phyloP scores from a whole-genome alignment of 768 basidiomycete species.

The Russula compacta region DNA sequence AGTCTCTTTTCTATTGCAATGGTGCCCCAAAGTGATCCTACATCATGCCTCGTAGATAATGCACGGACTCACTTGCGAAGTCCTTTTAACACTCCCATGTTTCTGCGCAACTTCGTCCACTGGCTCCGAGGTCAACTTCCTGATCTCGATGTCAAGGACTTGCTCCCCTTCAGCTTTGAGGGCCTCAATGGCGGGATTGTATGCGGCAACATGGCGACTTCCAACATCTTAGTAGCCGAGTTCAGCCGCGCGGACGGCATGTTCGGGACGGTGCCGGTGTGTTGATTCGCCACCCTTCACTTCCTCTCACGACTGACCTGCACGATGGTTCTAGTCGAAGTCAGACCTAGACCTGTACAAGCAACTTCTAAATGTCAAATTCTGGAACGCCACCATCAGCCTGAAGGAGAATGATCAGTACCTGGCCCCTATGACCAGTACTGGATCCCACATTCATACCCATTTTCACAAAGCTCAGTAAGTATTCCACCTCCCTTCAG shows the following conservation, averaged over 20 bases:
- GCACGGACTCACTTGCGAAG: neutral
- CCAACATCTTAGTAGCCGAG: slow-evolving; percentile 70
- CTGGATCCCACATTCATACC: slow-evolving; percentile 55
- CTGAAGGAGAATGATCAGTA: slow-evolving; percentile 72
- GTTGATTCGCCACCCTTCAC: slow-evolving; percentile 21
- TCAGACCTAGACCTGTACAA: slow-evolving; percentile 81
- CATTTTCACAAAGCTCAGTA: slow-evolving; percentile 40
- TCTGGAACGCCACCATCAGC: slow-evolving; percentile 54
- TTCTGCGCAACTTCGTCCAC: slow-evolving; percentile 33
- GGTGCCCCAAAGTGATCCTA: neutral
- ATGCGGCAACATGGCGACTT: slow-evolving; percentile 80
- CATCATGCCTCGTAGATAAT: neutral
- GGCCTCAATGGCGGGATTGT: slow-evolving; percentile 74
- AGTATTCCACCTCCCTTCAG: neutral
- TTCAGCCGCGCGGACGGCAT: slow-evolving; percentile 73
- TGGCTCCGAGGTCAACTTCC: slow-evolving; percentile 60
- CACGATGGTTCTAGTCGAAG: slow-evolving; percentile 44
- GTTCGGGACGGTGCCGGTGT: slow-evolving; percentile 67
- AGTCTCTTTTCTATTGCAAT: neutral
- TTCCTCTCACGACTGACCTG: neutral
- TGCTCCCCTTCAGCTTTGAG: slow-evolving; percentile 79
- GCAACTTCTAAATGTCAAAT: slow-evolving; percentile 62
- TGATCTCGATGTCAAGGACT: slow-evolving; percentile 65
- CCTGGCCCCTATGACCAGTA: slow-evolving; percentile 51
- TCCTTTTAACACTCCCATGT: slow-evolving; percentile 20